Evolutionary conservation across 1,284 basidiomycete genomes (phyloP).

Genomic region (Erythrobasidium hasegawianum): DNA sequence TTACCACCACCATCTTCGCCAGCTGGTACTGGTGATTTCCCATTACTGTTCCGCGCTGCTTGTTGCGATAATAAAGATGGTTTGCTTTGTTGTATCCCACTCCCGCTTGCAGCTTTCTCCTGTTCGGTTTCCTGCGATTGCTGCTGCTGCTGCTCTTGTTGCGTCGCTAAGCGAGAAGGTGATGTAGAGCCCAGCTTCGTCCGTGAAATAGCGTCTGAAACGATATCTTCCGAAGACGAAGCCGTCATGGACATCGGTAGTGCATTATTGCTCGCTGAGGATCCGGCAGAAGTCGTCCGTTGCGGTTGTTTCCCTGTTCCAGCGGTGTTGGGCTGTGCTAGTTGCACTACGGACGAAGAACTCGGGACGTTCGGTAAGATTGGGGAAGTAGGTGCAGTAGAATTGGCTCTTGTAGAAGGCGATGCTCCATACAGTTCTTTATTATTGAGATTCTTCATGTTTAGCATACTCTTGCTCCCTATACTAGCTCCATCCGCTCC

Average conservation of each 20-base stretch:
- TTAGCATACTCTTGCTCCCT: conserved; percentile 7
- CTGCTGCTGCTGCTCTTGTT: conserved; percentile 1
- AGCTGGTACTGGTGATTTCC: neutral
- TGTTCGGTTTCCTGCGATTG: conserved; percentile 2
- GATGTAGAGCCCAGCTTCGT: conserved; percentile 18
- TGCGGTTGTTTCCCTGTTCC: neutral
- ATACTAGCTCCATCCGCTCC: conserved; percentile 14
- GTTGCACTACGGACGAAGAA: neutral
- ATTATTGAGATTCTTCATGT: neutral
- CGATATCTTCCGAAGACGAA: conserved; percentile 29
- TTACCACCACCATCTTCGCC: no score
- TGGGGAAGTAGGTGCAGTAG: neutral
- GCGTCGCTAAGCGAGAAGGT: neutral
- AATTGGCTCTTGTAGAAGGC: neutral
- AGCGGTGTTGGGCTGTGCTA: no score
- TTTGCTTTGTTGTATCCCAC: conserved; percentile 34
- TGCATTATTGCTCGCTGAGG: neutral
- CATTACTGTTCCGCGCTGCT: conserved; percentile 24
- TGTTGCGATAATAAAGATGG: conserved; percentile 49
- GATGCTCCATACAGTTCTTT: no score
- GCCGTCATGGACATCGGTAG: conserved; percentile 2
- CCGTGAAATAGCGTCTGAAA: conserved; percentile 27
- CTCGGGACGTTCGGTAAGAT: neutral
- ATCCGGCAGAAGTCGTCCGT: neutral
- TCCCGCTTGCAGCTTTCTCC: conserved; percentile 17